Conservation (phyloP, 129 eudicot genomes). For the Lactuca saligna region DNA sequence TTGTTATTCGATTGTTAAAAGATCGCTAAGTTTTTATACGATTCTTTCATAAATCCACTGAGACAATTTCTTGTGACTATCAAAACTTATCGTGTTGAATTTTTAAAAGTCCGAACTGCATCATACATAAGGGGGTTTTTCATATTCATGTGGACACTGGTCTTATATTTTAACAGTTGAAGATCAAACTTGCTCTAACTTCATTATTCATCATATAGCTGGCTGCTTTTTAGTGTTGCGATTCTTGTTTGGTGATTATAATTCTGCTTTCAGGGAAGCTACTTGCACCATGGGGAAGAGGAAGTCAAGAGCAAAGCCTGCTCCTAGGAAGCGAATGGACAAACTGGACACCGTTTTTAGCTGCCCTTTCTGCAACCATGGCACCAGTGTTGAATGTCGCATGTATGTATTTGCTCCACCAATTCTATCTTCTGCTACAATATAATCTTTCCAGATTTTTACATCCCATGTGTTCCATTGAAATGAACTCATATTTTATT, state of each 20-base stretch:
- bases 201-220: neutral
- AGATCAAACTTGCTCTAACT: neutral
- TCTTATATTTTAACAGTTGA: neutral
- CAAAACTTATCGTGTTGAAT: neutral
- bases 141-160: neutral
- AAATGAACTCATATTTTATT: neutral
- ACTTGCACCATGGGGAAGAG: constrained; percentile 73
- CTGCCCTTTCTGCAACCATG: constrained; percentile 95
- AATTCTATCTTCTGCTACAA: neutral
- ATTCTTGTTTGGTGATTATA: constrained; percentile 13
- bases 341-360: constrained; percentile 93
- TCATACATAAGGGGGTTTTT: neutral
- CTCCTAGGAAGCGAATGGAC: constrained; percentile 86
- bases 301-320: constrained; percentile 92
- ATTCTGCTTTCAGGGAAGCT: constrained; percentile 9
- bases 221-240: neutral
- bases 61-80: neutral
- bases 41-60: neutral
- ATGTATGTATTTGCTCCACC: constrained; percentile 52
- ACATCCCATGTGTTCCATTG: neutral
- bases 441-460: neutral
- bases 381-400: constrained; percentile 85
- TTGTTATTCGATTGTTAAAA: neutral
- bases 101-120: neutral
- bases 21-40: neutral